Evolutionary conservation across 2,329 filamentous ascomycete species (phyloP).

Genomic region (Apiospora rasikravindrae): DNA sequence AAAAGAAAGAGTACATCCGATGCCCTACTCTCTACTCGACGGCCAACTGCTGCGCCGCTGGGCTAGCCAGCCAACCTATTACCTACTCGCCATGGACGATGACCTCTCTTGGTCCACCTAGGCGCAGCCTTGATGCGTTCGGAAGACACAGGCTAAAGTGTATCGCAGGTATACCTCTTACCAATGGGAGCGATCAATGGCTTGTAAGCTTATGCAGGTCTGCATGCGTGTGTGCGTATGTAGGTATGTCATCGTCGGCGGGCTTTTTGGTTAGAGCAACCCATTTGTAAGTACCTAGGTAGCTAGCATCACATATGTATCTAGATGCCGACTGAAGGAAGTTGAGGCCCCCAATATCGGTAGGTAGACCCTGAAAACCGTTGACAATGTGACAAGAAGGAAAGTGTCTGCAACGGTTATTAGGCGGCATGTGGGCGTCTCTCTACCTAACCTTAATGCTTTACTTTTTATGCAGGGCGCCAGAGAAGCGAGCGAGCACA

Average conservation of each 20-base stretch:
- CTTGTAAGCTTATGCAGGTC: constrained; percentile 3
- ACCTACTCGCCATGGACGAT: constrained; percentile 5
- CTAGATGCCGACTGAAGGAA: neutral
- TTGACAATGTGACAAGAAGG: neutral
- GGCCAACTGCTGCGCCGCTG: neutral
- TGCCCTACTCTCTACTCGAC: neutral
- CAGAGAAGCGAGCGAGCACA: neutral
- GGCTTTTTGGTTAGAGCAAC: neutral
- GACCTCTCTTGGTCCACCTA: neutral
- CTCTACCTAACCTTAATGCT: neutral
- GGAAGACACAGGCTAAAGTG: constrained; percentile 4
- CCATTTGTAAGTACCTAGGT: neutral
- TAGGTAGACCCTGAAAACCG: neutral
- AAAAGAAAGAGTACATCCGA: neutral
- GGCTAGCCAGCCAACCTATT: neutral
- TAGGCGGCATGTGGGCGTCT: neutral
- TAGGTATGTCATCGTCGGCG: constrained; percentile 5
- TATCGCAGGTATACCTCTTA: neutral
- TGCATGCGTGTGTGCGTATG: neutral
- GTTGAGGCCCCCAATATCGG: too few relatives aligned
- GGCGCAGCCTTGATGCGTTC: constrained; percentile 3
- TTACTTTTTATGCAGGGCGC: neutral
- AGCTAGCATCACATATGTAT: neutral
- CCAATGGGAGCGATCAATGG: neutral
- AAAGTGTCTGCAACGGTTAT: constrained; percentile 8